Base-by-base conservation (phyloP, 106 monocot genomes). In the Ottelia alismoides region DNA sequence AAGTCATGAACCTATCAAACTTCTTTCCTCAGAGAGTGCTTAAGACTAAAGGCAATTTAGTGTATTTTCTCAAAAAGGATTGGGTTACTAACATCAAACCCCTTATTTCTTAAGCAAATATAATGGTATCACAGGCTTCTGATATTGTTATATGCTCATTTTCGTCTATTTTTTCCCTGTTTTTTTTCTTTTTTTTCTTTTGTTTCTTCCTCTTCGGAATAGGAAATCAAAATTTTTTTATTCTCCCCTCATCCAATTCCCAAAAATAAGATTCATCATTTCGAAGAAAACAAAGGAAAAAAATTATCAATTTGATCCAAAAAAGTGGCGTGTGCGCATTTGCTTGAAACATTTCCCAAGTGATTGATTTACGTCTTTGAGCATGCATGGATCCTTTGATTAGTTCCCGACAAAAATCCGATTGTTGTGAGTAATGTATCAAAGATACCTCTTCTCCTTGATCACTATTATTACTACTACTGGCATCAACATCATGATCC, bases 381-480 rank as follows among this genome's bases (percentile, higher is more conserved):
- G 57, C 57, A 57, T 10, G 30, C 30, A 57, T 57, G 30, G 57
- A 57, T 57, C 57, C 57, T 57, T 57, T 40, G 35, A 57, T 57
- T 57, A 57, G 32, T 31, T 57, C 30, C 21, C 30, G 35, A 57
- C 21, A 21, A 57, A 57, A 57, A 40, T 57, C 21, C 35, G 21
- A 43, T 57, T 56, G 55, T 56, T 28, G 27, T 30, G 55, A 27
- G 55, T 56, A 54, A 54, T 22, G 53, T 54, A 54, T 54, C 53
- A 54, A 54, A 54, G 53, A 25, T 16, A 54, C 53, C 53, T 54
- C 53, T 54, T 54, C 53, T 17, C 11, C 20, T 27, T 54, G n/a
- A n/a, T n/a, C n/a, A n/a, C n/a, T n/a, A n/a, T n/a, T n/a, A n/a
- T n/a, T n/a, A n/a, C n/a, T n/a, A n/a, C n/a, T n/a, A n/a, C n/a